Evolutionary conservation across 345 rosid genomes (phyloP), one percentile per base, ranked within the genome.

Genomic region (Durio zibethinus): DNA sequence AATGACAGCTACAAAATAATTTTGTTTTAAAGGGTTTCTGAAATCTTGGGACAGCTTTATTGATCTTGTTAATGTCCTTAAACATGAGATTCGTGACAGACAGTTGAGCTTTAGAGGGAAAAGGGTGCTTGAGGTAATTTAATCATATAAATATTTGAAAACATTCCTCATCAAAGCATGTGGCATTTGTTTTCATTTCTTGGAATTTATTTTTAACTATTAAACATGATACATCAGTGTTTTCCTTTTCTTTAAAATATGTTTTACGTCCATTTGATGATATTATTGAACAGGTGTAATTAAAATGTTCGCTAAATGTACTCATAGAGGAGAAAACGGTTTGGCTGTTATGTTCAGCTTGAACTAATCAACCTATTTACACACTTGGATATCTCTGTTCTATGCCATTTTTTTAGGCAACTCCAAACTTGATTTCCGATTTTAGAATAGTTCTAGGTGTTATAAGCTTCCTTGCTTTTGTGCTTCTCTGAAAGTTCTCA

Each of bases 81-180:
- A 89, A 87, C 93, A 92, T 76, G 99, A 96, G 76, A 96, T 90
- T 79, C 94, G 98, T 36, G 98, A 96, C 84, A 98, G 99, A 79
- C 97, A 96, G 76, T 85, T 96, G 78, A 96, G 94, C 90, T 93
- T 96, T 80, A 92, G 98, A 87, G 99, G 99, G 69, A 96, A 96
- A 84, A 87, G 97, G 83, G 95, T 96, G 4, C 98, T 96, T 25
- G 97, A 96, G 99, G 98, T 96, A 86, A 83, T 79, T 50, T 78
- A 3, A 45, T 16, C 38, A n/a, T 36, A 31, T 15, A 72, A 69
- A 69, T 38, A 67, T 67, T 5, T 18, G 38, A n/a, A 40, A 60
- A 29, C 52, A 38, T 27, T 14, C 23, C 15, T 9, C 23, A 42
- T 56, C 48, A 11, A 8, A 7, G n/a, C 42, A 40, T 16, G 36